These are phyloP conservation scores for Lomentospora prolificans DNA, from an alignment of 2,329 filamentous ascomycete species.

Conservation along the genomic window DNA sequence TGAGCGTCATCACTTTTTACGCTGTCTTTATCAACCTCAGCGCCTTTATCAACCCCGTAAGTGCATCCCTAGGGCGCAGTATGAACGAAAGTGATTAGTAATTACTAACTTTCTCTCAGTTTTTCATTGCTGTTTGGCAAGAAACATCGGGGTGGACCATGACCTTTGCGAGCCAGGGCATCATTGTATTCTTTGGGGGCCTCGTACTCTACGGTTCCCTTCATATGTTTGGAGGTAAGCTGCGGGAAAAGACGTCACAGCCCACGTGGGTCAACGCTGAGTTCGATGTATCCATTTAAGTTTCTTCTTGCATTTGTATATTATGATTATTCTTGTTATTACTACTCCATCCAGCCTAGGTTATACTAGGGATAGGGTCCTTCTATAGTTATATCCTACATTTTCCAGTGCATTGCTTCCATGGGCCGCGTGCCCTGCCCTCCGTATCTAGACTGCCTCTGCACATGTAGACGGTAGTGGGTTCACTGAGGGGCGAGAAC, in stretches of 20 bases:
- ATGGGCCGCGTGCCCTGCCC: too few species aligned
- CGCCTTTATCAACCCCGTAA: constrained; percentile 28
- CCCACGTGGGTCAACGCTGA: constrained; percentile 38
- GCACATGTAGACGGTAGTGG: too few species aligned
- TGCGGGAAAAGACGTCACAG: constrained; percentile 25
- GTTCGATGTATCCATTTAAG: constrained; percentile 14
- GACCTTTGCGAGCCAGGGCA: constrained; percentile 37
- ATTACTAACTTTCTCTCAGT: constrained; percentile 18
- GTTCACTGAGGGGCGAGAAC: too few species aligned
- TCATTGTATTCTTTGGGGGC: constrained; percentile 32
- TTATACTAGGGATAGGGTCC: too few species aligned
- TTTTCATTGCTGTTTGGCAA: constrained; percentile 41
- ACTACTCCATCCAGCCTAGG: too few species aligned
- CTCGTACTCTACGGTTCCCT: constrained; percentile 25
- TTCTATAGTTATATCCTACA: too few species aligned
- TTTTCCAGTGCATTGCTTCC: too few species aligned
- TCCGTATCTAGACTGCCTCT: too few species aligned
- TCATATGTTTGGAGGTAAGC: constrained; percentile 27
- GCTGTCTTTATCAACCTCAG: constrained; percentile 41
- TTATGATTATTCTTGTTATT: too few species aligned
- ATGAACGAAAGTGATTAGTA: too few species aligned
- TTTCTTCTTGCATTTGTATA: background rate
- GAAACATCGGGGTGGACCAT: constrained; percentile 35
- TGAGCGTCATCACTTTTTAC: constrained; percentile 44
- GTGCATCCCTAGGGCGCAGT: too few species aligned